Evolutionary conservation across 176 grass and related monocot genomes (phyloP), one percentile per base, ranked within the genome.

Genomic region (Musa schizocarpa): DNA sequence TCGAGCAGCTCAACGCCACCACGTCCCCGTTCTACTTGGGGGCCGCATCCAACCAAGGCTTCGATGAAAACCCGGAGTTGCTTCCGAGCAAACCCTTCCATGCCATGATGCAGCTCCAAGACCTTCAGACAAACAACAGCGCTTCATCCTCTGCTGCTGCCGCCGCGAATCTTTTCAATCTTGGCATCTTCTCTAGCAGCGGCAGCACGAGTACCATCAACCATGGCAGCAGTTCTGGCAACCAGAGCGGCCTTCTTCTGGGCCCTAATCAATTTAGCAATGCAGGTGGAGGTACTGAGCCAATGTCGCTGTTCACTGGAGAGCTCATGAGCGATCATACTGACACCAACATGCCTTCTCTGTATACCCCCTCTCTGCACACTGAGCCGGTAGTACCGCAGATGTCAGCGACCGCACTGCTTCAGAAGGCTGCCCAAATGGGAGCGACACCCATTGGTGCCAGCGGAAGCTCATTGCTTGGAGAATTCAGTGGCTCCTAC

Each of bases 321-420:
- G 55, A 56, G 24, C 71, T 74, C 71, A 27, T 74, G 71, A 74
- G 52, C 26, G 52, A 74, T 74, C 52, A 24, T 21, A 74, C 55
- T 20, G 71, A 23, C 20, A 55, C 53, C 22, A 50, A 50, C 22
- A 74, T 74, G 11, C 16, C 71, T 17, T 56, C 71, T 14, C 12
- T 74, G 53, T 74, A 74, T 25, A 57, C 54, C 52, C 17, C 22
- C 52, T 74, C 71, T 12, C 20, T 74, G 71, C 71, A 55, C 22
- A 54, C 22, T 25, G 71, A 74, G 14, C 13, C 71, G 8, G 52
- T 13, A 0, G 22, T 74, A 14, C 71, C 20, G 9, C 71, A 74
- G 71, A 74, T 74, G 71, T 74, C 71, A n/a, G 71, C 71, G 52
- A 74, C 71, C 52, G 71, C 71, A 25, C 71, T 74, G n/a, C 71